phyloP scores from a whole-genome alignment of 2,329 filamentous ascomycete species.

The Alternaria metachromatica region DNA sequence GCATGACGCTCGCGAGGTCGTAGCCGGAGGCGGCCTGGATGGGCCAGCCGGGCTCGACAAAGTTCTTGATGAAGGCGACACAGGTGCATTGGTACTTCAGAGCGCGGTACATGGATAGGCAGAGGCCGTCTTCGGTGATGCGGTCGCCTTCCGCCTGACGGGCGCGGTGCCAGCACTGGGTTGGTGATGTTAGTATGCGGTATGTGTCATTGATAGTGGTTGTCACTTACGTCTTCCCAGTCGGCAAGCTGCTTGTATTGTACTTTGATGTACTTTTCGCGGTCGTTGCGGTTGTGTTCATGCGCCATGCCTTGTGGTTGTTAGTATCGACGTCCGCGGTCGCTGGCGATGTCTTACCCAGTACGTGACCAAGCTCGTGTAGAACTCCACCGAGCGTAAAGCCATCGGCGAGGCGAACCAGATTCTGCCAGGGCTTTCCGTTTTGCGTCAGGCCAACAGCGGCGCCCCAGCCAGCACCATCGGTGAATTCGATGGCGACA shows the following conservation, averaged over 20 bases:
- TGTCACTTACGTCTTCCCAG: neutral
- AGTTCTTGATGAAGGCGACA: neutral
- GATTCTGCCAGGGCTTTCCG: conserved; percentile 2
- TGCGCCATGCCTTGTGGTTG: neutral
- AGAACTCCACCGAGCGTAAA: neutral
- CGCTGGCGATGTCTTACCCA: neutral
- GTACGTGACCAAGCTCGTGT: neutral
- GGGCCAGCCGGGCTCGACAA: neutral
- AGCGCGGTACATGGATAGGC: neutral
- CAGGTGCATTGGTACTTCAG: neutral
- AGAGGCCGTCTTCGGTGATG: neutral
- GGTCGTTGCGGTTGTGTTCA: conserved; percentile 7
- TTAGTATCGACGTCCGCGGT: neutral
- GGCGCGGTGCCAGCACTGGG: neutral
- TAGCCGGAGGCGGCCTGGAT: neutral
- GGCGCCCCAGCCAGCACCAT: neutral
- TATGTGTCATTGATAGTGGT: neutral
- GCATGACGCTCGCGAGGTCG: neutral
- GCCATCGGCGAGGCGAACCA: neutral
- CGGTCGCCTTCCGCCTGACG: neutral
- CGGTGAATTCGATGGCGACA: conserved; percentile 1
- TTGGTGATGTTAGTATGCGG: neutral
- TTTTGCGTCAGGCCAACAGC: conserved; percentile 1
- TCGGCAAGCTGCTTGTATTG: conserved; percentile 1
- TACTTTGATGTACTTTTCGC: conserved; percentile 6